Evolutionary conservation across 176 grass and related monocot species (phyloP), one percentile per base, ranked within the genome.

Genomic region (Triticum timopheevii): DNA sequence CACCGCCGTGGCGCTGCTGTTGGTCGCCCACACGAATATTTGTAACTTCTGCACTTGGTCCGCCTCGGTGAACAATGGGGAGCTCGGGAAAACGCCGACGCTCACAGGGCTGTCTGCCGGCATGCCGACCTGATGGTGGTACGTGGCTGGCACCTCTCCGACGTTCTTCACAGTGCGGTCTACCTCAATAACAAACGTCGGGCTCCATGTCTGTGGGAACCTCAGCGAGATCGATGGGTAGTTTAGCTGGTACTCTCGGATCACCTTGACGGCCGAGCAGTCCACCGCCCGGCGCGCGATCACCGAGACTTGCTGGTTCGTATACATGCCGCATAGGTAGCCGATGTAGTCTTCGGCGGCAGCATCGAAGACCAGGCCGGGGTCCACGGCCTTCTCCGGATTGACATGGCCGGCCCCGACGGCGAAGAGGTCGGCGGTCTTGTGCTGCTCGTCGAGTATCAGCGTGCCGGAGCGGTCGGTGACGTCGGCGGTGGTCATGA

Each of bases 401-500:
- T 90, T 83, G 13, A 92, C 90, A 44, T 95, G 90, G 2, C 93
- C 90, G 7, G 88, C 77, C 6, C 90, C 88, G 0, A 67, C 80
- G 47, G 84, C 78, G 15, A 92, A 92, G 74, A 80, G 67, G 83
- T 59, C 30, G 1, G 93, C 90, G 11, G 38, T 19, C 2, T 5
- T 1, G 24, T n/a, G 38, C 17, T 75, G 86, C 75, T 92, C 87
- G 30, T 88, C 20, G 6, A 75, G 30, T n/a, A 95, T 81, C 3
- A 25, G 82, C 2, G n/a, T 86, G 12, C 85, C 77, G 11, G 69
- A 30, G 61, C 50, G 59, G 82, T 88, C 88, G 33, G 15, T 38
- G 76, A 71, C 6, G 3, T 92, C 81, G 20, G 90, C 87, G 9
- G 93, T 92, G 0, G 90, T 95, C 93, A 95, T 92, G 64, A 92